These are phyloP conservation scores for Aspergillus campestris DNA, from an alignment of 495 filamentous ascomycete genomes.

Conservation along the genomic window DNA sequence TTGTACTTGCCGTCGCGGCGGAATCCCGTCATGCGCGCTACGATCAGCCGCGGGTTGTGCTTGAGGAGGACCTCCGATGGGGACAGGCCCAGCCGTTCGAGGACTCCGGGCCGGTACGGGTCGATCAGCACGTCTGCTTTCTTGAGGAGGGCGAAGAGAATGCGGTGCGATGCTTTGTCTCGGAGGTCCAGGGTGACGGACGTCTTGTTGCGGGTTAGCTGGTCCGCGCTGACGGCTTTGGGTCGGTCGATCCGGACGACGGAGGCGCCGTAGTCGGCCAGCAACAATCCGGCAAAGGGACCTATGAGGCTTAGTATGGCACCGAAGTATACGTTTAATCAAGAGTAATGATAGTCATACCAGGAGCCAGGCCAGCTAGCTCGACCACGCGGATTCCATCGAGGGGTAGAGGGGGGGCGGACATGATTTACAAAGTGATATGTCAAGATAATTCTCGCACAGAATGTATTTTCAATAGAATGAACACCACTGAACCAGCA, in stretches of 20 bases:
- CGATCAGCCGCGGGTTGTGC: slow-evolving; percentile 68
- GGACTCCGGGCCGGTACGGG: slow-evolving; percentile 82
- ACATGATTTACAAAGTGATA: slow-evolving; percentile 3
- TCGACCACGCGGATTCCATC: slow-evolving; percentile 75
- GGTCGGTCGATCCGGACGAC: slow-evolving; percentile 82
- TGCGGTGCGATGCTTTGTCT: slow-evolving; percentile 45
- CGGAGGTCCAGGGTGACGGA: slow-evolving; percentile 75
- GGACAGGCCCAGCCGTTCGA: slow-evolving; percentile 72
- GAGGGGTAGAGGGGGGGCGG: slow-evolving; percentile 42
- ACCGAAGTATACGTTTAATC: too few relatives aligned
- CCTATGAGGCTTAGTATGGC: slow-evolving; percentile 37
- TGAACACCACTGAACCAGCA: background rate
- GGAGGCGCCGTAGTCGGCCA: slow-evolving; percentile 80
- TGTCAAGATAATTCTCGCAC: background rate
- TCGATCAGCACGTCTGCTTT: slow-evolving; percentile 78
- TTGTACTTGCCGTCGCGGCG: slow-evolving; percentile 76
- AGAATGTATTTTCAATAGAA: background rate
- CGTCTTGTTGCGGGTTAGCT: slow-evolving; percentile 67
- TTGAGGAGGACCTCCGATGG: slow-evolving; percentile 53
- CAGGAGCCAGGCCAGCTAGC: slow-evolving; percentile 82
- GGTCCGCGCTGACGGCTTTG: slow-evolving; percentile 42
- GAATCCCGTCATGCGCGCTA: slow-evolving; percentile 83
- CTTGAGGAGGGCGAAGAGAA: slow-evolving; percentile 56
- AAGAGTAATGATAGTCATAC: slow-evolving; percentile 30
- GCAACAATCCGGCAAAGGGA: slow-evolving; percentile 81